Evolutionary conservation across 2,329 filamentous ascomycete species (phyloP), one percentile per base, ranked within the genome.

Genomic region (Scedosporium dehoogii): DNA sequence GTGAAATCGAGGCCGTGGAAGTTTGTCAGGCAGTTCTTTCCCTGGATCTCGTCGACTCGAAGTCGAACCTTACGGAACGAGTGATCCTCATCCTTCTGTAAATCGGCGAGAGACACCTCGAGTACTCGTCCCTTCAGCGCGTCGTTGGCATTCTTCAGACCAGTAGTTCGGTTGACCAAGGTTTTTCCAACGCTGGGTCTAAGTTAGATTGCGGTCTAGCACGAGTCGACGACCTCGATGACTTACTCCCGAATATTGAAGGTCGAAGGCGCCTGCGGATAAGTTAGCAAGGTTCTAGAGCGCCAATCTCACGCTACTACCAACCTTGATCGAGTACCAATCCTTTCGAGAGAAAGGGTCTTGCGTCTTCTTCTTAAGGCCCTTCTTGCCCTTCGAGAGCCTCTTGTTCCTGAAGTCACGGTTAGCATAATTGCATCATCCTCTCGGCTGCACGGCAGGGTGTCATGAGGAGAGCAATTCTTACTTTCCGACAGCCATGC

Each of bases 1-100:
- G 94, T 99, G 89, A 99, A 97, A 84, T 99, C 94, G 78, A 99
- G 88, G 73, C 94, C 94, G 88, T 99, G 92, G 90, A 99, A 99
- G 88, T 97, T 97, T 85, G 94, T 97, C 80, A 99, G 83, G 85
- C 94, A 97, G 89, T 96, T 97, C 88, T 97, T 97, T 85, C 94
- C 94, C 84, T 99, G 94, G 68, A 99, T 88, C 83, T 99, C 94
- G 76, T 99, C 94, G 73, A 97, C 91, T 70, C 94, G 88, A 77
- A 99, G 92, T 86, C 96, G 96, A 78, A 99, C 85, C 87, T 99
- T 99, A 83, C 94, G 93, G 90, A 97, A 99, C 66, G 94, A 87
- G 81, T 99, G 94, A 82, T 97, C 94, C 85, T 99, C 94, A 78
- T 99, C 94, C 84, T 97, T 97, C 84, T 99, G 94, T 69, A 99